Evolutionary conservation across 148 eudicot genomes (phyloP).

Genomic region (Vaccinium vitisidaea): DNA sequence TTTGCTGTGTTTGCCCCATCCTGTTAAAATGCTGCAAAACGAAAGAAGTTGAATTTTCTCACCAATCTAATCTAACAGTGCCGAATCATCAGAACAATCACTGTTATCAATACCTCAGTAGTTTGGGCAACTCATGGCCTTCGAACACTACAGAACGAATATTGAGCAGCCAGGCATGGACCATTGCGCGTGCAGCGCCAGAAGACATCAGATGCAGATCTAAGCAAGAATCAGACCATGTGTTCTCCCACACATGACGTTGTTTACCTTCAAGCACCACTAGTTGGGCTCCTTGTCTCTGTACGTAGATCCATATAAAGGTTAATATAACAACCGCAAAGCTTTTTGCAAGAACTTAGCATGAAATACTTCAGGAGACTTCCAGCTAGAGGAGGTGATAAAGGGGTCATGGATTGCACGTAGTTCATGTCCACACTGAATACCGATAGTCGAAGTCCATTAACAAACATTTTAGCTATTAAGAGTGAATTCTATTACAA

Average conservation of each 20-base stretch:
- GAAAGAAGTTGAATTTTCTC: background rate
- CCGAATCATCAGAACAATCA: background rate
- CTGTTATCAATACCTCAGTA: slow-evolving; percentile 5
- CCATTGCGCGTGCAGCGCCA: slow-evolving; percentile 89
- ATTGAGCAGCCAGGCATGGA: slow-evolving; percentile 87
- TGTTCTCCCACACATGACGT: slow-evolving; percentile 85
- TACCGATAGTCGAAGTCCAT: background rate
- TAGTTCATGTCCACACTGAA: background rate
- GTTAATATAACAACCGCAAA: background rate
- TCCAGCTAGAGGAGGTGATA: background rate
- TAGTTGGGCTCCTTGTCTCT: slow-evolving; percentile 90
- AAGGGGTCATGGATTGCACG: background rate
- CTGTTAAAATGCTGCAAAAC: slow-evolving; percentile 77
- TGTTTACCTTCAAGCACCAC: slow-evolving; percentile 91
- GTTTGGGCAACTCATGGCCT: slow-evolving; percentile 48
- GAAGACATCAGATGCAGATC: slow-evolving; percentile 72
- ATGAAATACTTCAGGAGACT: background rate
- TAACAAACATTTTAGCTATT: background rate
- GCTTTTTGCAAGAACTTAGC: background rate
- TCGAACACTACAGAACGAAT: slow-evolving; percentile 62
- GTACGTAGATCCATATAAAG: slow-evolving; percentile 9
- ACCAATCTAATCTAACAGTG: background rate
- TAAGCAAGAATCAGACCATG: slow-evolving; percentile 77
- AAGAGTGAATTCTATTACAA: background rate
- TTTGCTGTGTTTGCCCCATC: slow-evolving; percentile 99